Percentiles rank a stretch among this genome's conserved stretches.
Evolutionary conservation across 768 basidiomycete genomes (phyloP).

Genomic region (Pleurotus eryngii): DNA sequence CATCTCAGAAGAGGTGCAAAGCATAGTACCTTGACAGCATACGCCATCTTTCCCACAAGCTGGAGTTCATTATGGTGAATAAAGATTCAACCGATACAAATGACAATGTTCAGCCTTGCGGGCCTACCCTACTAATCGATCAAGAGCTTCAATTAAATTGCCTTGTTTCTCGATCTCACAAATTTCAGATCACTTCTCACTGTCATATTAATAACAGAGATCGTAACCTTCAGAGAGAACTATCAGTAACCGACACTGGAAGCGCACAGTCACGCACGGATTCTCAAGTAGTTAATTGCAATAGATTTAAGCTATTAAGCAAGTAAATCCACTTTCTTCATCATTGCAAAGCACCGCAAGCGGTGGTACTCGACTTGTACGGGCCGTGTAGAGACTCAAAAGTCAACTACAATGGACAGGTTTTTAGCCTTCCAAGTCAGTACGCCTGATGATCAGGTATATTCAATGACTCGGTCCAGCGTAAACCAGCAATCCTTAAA

Average conservation of each 20-base stretch:
- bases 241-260: conserved; percentile 29
- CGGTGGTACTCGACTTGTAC: conserved; percentile 23
- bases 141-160: conserved; percentile 16
- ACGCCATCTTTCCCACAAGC: not conserved
- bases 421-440: conserved; percentile 29
- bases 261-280: conserved; percentile 29
- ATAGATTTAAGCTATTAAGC: conserved; percentile 36
- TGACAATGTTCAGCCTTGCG: not conserved
- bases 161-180: conserved; percentile 39
- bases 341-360: conserved; percentile 26
- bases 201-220: conserved; percentile 25
- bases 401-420: conserved; percentile 17
- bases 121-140: conserved; percentile 8
- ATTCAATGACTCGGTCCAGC: conserved; percentile 32
- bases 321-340: conserved; percentile 36
- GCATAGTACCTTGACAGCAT: not conserved
- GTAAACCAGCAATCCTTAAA: conserved; percentile 26
- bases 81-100: not conserved
- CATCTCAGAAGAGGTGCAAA: not conserved
- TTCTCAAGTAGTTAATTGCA: conserved; percentile 33
- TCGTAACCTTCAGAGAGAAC: conserved; percentile 34
- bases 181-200: conserved; percentile 19
- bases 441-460: conserved; percentile 22
- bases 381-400: not conserved
- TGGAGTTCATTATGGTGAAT: conserved; percentile 9